A percentile compares a stretch with the other conserved stretches of the same genome.
These are phyloP conservation scores for Papiliotrema nemorosa DNA, from an alignment of 1,284 basidiomycete genomes.

Conservation along the genomic window DNA sequence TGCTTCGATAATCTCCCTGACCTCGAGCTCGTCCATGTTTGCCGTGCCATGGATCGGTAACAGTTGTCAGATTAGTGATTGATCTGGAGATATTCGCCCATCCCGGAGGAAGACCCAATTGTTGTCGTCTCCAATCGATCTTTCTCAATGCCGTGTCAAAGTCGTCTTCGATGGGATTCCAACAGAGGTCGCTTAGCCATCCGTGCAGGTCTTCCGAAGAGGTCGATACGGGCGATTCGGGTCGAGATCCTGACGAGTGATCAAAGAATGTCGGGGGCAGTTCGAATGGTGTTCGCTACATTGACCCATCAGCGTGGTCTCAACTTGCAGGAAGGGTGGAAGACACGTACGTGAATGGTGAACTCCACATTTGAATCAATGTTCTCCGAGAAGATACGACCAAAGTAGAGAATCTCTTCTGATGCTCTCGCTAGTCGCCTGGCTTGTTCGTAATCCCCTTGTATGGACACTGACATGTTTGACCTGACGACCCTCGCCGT, in stretches of 20 bases:
- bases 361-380: constrained; percentile 21
- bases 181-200: constrained; percentile 21
- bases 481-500: not conserved
- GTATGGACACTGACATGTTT: constrained; percentile 6
- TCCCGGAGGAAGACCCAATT: not conserved
- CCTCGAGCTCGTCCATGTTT: no score
- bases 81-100: not conserved
- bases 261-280: constrained; percentile 1
- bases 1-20: no score
- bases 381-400: constrained; percentile 27
- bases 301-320: not conserved
- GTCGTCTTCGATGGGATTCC: constrained; percentile 21
- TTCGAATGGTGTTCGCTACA: not conserved
- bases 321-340: not conserved
- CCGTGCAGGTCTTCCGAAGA: not conserved
- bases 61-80: no score
- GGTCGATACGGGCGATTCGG: not conserved
- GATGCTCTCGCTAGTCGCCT: constrained; percentile 7
- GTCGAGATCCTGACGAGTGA: not conserved
- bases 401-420: constrained; percentile 31
- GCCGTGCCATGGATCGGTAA: no score
- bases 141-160: constrained; percentile 11
- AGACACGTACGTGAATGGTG: constrained; percentile 18
- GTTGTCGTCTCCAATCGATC: not conserved
- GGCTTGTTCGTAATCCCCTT: constrained; percentile 15